phyloP scores from a whole-genome alignment of 148 eudicot genomes.

The Oxyria digyna region DNA sequence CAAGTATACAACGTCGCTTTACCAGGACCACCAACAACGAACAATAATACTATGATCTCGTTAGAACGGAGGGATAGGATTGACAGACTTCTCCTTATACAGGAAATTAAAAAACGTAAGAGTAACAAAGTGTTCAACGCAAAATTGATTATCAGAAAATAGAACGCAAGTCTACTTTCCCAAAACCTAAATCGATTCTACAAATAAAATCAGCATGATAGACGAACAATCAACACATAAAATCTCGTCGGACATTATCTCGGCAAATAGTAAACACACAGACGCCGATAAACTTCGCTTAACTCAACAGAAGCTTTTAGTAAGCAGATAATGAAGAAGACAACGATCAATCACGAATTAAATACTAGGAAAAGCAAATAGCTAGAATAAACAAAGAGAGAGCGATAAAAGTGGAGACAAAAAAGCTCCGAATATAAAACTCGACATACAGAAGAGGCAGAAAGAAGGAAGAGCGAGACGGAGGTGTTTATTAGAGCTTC shows the following conservation, averaged over 20 bases:
- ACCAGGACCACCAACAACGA: not conserved
- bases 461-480: not conserved
- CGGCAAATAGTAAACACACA: not conserved
- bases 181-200: not conserved
- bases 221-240: not conserved
- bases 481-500: not conserved
- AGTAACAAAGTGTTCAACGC: not conserved
- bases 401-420: not conserved
- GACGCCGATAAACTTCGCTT: not conserved
- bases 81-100: not conserved
- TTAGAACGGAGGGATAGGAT: not conserved
- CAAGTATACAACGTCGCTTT: not conserved
- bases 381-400: not conserved
- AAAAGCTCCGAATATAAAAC: not conserved
- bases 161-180: not conserved
- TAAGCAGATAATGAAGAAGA: not conserved
- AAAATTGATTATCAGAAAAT: not conserved
- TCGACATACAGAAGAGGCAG: constrained; percentile 3
- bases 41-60: not conserved
- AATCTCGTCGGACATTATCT: not conserved
- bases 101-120: not conserved
- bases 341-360: not conserved
- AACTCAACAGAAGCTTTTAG: not conserved
- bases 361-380: not conserved
- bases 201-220: not conserved